These are phyloP conservation scores for Thalassiosira hispida DNA, from an alignment of 352 stramenopile genomes.

Conservation along the genomic window DNA sequence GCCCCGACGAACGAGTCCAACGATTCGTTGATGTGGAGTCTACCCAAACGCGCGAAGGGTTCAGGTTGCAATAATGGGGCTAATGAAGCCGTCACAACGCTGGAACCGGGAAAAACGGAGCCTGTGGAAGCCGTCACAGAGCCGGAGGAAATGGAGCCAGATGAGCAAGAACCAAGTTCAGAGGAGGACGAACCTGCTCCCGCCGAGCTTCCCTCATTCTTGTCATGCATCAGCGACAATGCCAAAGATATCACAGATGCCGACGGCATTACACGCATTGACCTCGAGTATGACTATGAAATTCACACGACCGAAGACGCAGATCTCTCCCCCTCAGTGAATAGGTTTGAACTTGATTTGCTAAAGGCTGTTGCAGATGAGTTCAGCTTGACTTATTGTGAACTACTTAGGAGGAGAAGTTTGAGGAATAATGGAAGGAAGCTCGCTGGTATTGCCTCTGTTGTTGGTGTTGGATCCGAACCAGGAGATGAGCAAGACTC, in stretches of 20 bases:
- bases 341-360: conserved; percentile 19
- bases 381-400: conserved; percentile 8
- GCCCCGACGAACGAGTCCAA: background rate
- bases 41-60: background rate
- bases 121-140: background rate
- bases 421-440: background rate
- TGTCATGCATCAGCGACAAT: conserved; percentile 17
- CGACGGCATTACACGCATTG: background rate
- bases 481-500: conserved; percentile 15
- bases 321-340: conserved; percentile 2
- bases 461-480: conserved; percentile 32
- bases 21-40: background rate
- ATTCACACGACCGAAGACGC: conserved; percentile 22
- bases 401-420: conserved; percentile 1
- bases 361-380: conserved; percentile 21
- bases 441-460: background rate
- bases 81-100: too few relatives aligned
- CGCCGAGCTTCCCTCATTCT: background rate
- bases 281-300: conserved; percentile 34
- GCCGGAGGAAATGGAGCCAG: background rate
- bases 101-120: too few relatives aligned
- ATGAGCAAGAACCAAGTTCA: background rate
- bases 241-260: background rate
- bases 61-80: background rate
- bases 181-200: background rate